A percentile compares a stretch with the other conserved stretches of the same genome.
Conservation (phyloP, 805 yeast species). For the Saccharomyces kudriavzevii region DNA sequence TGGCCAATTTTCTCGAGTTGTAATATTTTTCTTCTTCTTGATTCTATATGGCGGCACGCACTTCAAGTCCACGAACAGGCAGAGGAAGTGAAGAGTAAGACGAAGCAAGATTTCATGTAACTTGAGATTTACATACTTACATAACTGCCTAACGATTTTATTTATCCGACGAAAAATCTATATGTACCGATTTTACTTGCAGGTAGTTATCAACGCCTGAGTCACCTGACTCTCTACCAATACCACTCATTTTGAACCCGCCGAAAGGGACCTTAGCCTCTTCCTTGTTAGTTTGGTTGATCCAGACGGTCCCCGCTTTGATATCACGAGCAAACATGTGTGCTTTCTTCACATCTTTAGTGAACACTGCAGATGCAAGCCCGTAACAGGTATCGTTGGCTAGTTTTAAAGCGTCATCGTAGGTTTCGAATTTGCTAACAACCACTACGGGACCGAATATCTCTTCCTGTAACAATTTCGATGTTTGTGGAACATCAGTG, state of each 20-base stretch:
- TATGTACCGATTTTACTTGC: constrained; percentile 67
- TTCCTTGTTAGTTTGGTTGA: constrained; percentile 60
- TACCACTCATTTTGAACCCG: constrained; percentile 71
- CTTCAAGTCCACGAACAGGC: not conserved
- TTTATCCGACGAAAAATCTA: constrained; percentile 22
- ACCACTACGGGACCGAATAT: constrained; percentile 41
- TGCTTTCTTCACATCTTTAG: constrained; percentile 56
- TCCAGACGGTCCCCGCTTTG: constrained; percentile 62
- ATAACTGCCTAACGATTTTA: not conserved
- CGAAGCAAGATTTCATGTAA: not conserved
- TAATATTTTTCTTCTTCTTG: not conserved
- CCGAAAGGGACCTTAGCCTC: constrained; percentile 68
- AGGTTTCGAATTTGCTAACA: constrained; percentile 32
- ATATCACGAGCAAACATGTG: constrained; percentile 53
- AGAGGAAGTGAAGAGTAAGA: not conserved
- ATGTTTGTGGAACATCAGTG: constrained; percentile 31
- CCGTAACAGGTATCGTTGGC: constrained; percentile 38
- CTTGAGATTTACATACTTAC: not conserved
- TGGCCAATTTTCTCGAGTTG: not conserved
- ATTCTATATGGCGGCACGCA: not conserved
- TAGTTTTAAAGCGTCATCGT: constrained; percentile 33
- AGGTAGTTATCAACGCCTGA: constrained; percentile 63
- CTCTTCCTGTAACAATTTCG: constrained; percentile 35
- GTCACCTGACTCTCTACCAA: constrained; percentile 76
- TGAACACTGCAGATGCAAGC: constrained; percentile 48